Evolutionary conservation across 176 grass and related monocot genomes (phyloP), one percentile per base, ranked within the genome.

Genomic region (Juncus effusus): DNA sequence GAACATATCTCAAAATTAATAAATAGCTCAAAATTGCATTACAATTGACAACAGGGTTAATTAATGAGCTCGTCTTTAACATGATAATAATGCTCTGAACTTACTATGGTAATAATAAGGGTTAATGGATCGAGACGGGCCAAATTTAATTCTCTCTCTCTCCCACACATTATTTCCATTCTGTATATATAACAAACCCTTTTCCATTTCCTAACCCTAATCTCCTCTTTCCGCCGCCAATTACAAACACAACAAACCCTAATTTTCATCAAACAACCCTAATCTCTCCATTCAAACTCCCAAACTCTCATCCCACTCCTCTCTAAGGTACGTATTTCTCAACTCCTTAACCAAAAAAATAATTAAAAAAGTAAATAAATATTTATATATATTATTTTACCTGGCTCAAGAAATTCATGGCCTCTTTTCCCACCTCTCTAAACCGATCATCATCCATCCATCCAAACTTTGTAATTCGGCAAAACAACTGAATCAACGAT

Each of bases 381-480:
- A 28, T 28, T 28, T 56, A 16, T 74, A 71, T 16, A 15, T 40
- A 88, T 42, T 38, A 63, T 86, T 74, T 84, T 82, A 94, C 95
- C 85, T 94, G 95, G 81, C 78, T 77, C 69, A 99, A 84, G 69
- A 99, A 99, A 85, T 90, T 90, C 50, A 83, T 80, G 15, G 95
- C 86, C 78, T 99, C 95, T 76, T 93, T 99, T n/a, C 84, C 76
- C 60, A 89, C 77, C 47, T 99, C 95, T 90, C 83, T 94, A 67
- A 99, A 99, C 73, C 83, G 83, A 70, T 99, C 95, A 60, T 99
- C 95, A 75, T 99, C 95, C 69, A 99, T 82, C 95, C 95, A 99
- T 51, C 95, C 95, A 76, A 85, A 99, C 89, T 99, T 99, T 82
- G 95, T 94, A 72, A 99, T 90, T 54, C 95, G 88, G 74, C 89